Evolutionary conservation across 108 stramenopile genomes (phyloP).

Genomic region (Pseudonitzschia delicatissima): DNA sequence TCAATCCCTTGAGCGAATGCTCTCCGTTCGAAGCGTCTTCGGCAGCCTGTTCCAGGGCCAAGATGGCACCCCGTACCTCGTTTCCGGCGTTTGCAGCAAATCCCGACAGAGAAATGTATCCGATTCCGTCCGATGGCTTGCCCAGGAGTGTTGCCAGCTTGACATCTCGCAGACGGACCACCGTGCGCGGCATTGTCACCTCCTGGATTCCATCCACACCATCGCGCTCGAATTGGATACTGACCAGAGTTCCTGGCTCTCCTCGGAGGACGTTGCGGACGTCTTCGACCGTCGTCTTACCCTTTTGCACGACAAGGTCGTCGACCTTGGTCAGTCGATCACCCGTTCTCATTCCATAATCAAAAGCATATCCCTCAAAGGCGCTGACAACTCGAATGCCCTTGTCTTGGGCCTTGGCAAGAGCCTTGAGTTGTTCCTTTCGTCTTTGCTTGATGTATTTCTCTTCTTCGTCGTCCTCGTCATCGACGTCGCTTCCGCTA

Average conservation of each 20-base stretch:
- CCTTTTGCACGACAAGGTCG: conserved; percentile 46
- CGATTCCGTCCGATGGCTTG: conserved; percentile 81
- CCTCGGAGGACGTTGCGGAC: conserved; percentile 88
- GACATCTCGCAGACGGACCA: conserved; percentile 86
- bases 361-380: conserved; percentile 90
- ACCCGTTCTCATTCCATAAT: conserved; percentile 79
- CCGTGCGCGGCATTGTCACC: conserved; percentile 60
- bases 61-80: conserved; percentile 81
- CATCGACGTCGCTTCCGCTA: conserved; percentile 23
- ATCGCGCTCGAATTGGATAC: conserved; percentile 67
- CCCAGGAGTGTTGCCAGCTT: conserved; percentile 73
- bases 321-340: conserved; percentile 82
- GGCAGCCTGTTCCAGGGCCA: conserved; percentile 59
- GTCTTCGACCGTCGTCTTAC: conserved; percentile 70
- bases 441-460: conserved; percentile 15
- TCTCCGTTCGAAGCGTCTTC: conserved; percentile 53
- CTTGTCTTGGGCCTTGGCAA: conserved; percentile 49
- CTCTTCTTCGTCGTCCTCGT: conserved; percentile 45
- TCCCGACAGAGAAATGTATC: conserved; percentile 89
- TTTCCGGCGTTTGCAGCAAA: conserved; percentile 85
- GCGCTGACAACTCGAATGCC: conserved; percentile 88
- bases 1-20: conserved; percentile 63
- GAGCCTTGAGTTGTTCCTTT: conserved; percentile 39
- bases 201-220: conserved; percentile 65
- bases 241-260: conserved; percentile 77